Evolutionary conservation across 208 protist genomes (phyloP), one percentile per base, ranked within the genome.

Genomic region (Spongospora subterranea): DNA sequence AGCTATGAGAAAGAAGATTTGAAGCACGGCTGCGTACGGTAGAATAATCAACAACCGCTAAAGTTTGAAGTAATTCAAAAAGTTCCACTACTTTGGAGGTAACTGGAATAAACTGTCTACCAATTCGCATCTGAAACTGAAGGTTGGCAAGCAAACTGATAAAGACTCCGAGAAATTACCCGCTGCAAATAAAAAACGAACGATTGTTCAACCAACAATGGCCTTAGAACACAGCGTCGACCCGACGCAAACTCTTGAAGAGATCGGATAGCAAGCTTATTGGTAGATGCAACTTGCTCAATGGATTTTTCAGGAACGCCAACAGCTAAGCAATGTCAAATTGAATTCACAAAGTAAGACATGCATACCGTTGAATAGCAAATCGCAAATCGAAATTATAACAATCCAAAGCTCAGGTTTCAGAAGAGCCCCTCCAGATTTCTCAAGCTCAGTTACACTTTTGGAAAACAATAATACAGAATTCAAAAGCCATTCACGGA

Each of bases 401-500:
- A 82, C 71, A 13, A 6, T 82, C 71, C 71, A 82, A 82, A 82
- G n/a, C 71, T 82, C 71, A 6, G 71, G 71, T 82, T 82, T 82
- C 13, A 35, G n/a, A n/a, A n/a, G n/a, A n/a, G n/a, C n/a, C n/a
- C n/a, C n/a, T n/a, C n/a, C n/a, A n/a, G n/a, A n/a, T n/a, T n/a
- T n/a, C n/a, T n/a, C n/a, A n/a, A n/a, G n/a, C n/a, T n/a, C n/a
- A n/a, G n/a, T n/a, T n/a, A n/a, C n/a, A n/a, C n/a, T n/a, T n/a
- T n/a, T n/a, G n/a, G n/a, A n/a, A n/a, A n/a, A n/a, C n/a, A n/a
- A n/a, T n/a, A n/a, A n/a, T n/a, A n/a, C n/a, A n/a, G n/a, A n/a
- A 13, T 43, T 35, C 11, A n/a, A 40, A 43, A 82, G n/a, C 71
- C 71, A 82, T 20, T 20, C 40, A 45, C 71, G 71, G n/a, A 82